Evolutionary conservation across 371 early-diverging fungal species (phyloP), one percentile per base, ranked within the genome.

Genomic region (Mucor lusitanicus): DNA sequence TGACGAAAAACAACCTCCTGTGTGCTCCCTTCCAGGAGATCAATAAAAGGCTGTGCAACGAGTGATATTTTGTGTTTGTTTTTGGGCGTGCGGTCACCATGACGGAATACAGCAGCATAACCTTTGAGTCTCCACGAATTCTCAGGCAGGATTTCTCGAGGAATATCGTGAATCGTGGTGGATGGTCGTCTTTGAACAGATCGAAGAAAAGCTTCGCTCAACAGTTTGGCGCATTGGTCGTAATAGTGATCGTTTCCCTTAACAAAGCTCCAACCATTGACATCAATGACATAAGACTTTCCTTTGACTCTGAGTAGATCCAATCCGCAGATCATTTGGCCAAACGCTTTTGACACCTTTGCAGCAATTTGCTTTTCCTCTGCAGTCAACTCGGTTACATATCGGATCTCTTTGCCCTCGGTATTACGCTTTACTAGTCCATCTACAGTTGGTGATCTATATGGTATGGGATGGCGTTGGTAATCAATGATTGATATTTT

Each of bases 201-300:
- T 15, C 80, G 70, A 59, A 72, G 71, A 59, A 80, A 81, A 6
- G 75, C 67, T 64, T 88, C 85, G 40, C 89, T 88, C 25, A 99
- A 76, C 23, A 93, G 87, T 11, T 67, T 69, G 2, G 97, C 92
- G 48, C 95, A 95, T 42, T 88, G 86, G 72, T 95, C 95, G 75
- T 97, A 98, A 75, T 99, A 99, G 19, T 89, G 85, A 55, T 92
- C 91, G 72, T 93, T 96, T 63, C 97, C 97, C 78, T 99, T 99
- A 58, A 99, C 99, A 84, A 99, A 99, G 28, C 96, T 95, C 99
- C 99, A 99, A 9, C 99, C 99, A 71, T 99, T 99, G 61, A 99
- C 98, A 77, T 99, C 99, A 72, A 99, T 97, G 9, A 99, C 97
- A 77, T 91, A 94, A 4, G 97, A 95, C 69, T 87, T 84, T 12